Conservation (phyloP, 2,329 filamentous ascomycete genomes). For the Drechslera avenae region DNA sequence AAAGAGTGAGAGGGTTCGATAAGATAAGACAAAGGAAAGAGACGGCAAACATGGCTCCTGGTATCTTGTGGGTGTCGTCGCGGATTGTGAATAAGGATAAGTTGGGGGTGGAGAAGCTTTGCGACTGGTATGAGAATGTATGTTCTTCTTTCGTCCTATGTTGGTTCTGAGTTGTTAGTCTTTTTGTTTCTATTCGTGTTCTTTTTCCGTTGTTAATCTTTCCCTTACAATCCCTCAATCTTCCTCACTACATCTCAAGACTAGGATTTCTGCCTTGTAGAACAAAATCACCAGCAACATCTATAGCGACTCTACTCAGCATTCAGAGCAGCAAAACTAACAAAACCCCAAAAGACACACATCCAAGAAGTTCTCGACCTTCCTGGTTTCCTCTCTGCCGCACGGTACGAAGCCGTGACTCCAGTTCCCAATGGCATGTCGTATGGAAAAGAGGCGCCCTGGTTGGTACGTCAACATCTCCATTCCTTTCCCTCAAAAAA, state of each 20-base stretch:
- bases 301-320: too few relatives aligned
- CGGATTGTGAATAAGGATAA: slow-evolving; percentile 10
- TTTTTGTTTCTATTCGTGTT: neutral
- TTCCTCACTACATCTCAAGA: too few relatives aligned
- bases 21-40: neutral
- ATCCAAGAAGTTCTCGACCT: slow-evolving; percentile 30
- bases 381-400: slow-evolving; percentile 29
- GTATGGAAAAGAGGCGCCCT: slow-evolving; percentile 20
- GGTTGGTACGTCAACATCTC: slow-evolving; percentile 14
- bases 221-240: too few relatives aligned
- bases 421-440: slow-evolving; percentile 8
- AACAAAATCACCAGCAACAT: too few relatives aligned
- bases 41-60: slow-evolving; percentile 22
- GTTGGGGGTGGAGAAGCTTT: slow-evolving; percentile 23
- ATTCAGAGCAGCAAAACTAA: too few relatives aligned
- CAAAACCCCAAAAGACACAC: slow-evolving; percentile 16
- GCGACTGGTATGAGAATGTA: slow-evolving; percentile 38
- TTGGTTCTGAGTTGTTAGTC: too few relatives aligned
- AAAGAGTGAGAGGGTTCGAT: too few relatives aligned
- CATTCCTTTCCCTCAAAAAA: neutral
- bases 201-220: neutral
- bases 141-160: neutral
- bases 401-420: slow-evolving; percentile 28
- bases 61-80: slow-evolving; percentile 38
- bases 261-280: too few relatives aligned